These are phyloP conservation scores for Polysphondylium violaceum DNA, from an alignment of 78 protist genomes.

Conservation along the genomic window DNA sequence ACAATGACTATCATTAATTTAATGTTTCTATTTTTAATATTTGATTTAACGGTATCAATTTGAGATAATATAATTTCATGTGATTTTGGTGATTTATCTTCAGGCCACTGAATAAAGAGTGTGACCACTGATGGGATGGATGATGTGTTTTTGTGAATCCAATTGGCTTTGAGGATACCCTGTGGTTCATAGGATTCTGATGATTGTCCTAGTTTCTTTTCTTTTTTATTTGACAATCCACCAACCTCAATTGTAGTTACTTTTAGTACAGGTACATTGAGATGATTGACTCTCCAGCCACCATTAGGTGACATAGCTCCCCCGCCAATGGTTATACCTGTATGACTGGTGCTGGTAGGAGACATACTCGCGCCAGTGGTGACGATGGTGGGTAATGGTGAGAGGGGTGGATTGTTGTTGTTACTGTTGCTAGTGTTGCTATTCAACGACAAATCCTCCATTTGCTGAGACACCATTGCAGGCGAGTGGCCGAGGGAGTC, in stretches of 20 bases:
- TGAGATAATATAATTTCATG: constrained; percentile 32
- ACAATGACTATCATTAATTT: constrained; percentile 54
- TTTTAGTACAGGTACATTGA: constrained; percentile 15
- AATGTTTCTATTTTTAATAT: constrained; percentile 65
- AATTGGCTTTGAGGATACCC: constrained; percentile 67
- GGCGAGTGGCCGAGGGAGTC: too few relatives aligned
- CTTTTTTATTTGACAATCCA: constrained; percentile 43
- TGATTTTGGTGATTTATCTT: constrained; percentile 53
- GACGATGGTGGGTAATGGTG: constrained; percentile 8
- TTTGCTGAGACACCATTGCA: too few relatives aligned
- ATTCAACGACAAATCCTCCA: too few relatives aligned
- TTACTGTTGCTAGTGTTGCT: too few relatives aligned
- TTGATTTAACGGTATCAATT: constrained; percentile 54
- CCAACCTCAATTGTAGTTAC: constrained; percentile 21
- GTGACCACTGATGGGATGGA: constrained; percentile 57
- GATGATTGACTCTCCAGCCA: constrained; percentile 49
- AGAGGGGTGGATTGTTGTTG: neutral
- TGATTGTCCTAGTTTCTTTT: constrained; percentile 23
- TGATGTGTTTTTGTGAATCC: constrained; percentile 69
- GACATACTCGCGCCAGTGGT: neutral
- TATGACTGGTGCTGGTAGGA: too few relatives aligned
- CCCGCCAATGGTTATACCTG: neutral
- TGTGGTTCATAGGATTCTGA: constrained; percentile 24
- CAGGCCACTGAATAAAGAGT: constrained; percentile 73
- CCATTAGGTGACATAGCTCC: neutral